A percentile compares a stretch with the other conserved stretches of the same genome.
Conservation (phyloP, 2,329 filamentous ascomycete species). For the Diplodia sapinea region DNA sequence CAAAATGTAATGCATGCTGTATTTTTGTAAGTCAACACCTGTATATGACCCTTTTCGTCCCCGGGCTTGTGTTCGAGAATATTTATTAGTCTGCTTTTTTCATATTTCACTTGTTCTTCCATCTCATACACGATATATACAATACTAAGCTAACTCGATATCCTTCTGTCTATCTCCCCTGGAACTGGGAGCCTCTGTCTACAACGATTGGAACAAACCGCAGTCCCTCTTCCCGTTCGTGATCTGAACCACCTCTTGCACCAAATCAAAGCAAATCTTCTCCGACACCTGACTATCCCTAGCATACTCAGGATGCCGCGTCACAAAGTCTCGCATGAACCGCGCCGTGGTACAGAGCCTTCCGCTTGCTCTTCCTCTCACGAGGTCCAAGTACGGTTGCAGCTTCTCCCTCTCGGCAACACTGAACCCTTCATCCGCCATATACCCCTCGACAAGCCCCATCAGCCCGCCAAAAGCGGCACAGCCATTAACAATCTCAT, state of each 20-base stretch:
- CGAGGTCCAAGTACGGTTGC: not conserved
- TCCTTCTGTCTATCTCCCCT: not conserved
- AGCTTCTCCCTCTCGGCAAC: not conserved
- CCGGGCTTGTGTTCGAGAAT: no score
- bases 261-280: not conserved
- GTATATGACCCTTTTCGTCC: no score
- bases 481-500: slow-evolving; percentile 6
- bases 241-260: not conserved
- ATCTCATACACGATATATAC: not conserved
- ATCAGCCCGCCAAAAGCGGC: not conserved
- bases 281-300: not conserved
- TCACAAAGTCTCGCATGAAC: slow-evolving; percentile 1
- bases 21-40: no score
- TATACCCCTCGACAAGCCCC: not conserved
- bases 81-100: not conserved
- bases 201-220: not conserved
- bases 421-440: not conserved
- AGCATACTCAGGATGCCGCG: not conserved
- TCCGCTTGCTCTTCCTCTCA: not conserved
- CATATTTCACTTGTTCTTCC: not conserved
- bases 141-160: not conserved
- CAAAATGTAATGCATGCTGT: no score
- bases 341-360: not conserved
- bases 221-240: not conserved
- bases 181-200: not conserved